These are phyloP conservation scores for Penicillium sp. DNA, from an alignment of 2,329 filamentous ascomycete species.

Conservation along the genomic window DNA sequence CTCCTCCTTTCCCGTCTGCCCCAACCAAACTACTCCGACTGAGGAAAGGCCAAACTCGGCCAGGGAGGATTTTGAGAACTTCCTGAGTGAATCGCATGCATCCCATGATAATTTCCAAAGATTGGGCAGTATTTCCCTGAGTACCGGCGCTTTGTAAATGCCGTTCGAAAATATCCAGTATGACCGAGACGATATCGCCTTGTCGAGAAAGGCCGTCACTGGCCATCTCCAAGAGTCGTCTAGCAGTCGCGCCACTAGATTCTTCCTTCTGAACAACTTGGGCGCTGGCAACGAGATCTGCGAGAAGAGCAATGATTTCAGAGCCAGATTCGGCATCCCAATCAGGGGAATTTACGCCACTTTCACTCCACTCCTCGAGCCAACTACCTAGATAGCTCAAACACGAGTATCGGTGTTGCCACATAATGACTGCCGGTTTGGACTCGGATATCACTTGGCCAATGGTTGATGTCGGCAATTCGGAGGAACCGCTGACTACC, in stretches of 20 bases:
- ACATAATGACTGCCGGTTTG: slow-evolving; percentile 68
- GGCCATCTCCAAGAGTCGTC: slow-evolving; percentile 45
- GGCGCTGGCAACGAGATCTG: slow-evolving; percentile 57
- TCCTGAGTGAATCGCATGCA: slow-evolving; percentile 76
- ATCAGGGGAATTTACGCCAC: slow-evolving; percentile 48
- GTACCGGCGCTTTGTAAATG: slow-evolving; percentile 48
- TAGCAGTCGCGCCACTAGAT: slow-evolving; percentile 35
- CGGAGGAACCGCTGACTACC: slow-evolving; percentile 31
- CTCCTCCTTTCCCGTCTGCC: slow-evolving; percentile 67
- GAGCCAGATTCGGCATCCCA: slow-evolving; percentile 58
- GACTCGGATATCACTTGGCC: slow-evolving; percentile 66
- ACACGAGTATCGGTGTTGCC: slow-evolving; percentile 70
- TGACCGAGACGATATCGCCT: slow-evolving; percentile 68
- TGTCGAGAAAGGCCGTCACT: slow-evolving; percentile 44
- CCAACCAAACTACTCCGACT: slow-evolving; percentile 74
- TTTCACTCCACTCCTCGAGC: slow-evolving; percentile 44
- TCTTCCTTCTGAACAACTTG: slow-evolving; percentile 21
- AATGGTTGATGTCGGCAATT: slow-evolving; percentile 35
- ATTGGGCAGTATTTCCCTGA: slow-evolving; percentile 57
- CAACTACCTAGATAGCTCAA: slow-evolving; percentile 72
- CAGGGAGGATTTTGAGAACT: slow-evolving; percentile 65
- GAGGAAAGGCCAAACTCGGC: slow-evolving; percentile 84
- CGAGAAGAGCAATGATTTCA: slow-evolving; percentile 68
- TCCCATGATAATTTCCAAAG: slow-evolving; percentile 61
- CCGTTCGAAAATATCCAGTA: slow-evolving; percentile 80